Evolutionary conservation across 2,329 filamentous ascomycete species (phyloP).

Genomic region (Epicoccum nigrum): DNA sequence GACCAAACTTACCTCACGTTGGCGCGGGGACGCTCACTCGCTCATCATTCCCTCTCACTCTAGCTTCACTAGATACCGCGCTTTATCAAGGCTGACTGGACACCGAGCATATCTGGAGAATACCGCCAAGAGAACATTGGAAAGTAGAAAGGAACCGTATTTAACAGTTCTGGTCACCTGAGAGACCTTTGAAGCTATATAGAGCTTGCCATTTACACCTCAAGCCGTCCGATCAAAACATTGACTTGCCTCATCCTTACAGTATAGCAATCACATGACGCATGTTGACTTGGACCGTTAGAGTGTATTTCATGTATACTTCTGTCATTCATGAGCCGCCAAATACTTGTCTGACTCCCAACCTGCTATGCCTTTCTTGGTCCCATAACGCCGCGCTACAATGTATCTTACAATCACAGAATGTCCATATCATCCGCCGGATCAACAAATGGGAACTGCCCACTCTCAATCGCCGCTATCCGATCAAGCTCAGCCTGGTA

Average conservation of each 20-base stretch:
- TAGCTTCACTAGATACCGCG: too few species aligned
- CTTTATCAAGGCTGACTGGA: too few species aligned
- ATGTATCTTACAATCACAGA: constrained; percentile 32
- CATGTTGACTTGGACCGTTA: too few species aligned
- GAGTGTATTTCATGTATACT: not conserved
- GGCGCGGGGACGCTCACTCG: constrained; percentile 1
- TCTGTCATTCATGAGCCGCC: not conserved
- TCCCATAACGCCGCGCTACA: constrained; percentile 31
- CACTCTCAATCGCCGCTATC: constrained; percentile 84
- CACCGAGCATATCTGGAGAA: too few species aligned
- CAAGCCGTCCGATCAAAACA: too few species aligned
- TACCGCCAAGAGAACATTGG: too few species aligned
- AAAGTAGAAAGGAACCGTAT: too few species aligned
- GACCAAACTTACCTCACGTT: not conserved
- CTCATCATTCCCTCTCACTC: not conserved
- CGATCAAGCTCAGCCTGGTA: constrained; percentile 91
- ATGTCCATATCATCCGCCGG: constrained; percentile 46
- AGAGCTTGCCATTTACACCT: too few species aligned
- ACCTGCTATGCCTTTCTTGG: not conserved
- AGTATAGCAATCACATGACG: too few species aligned
- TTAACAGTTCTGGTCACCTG: too few species aligned
- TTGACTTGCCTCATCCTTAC: too few species aligned
- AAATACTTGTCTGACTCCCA: constrained; percentile 2
- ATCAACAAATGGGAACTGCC: constrained; percentile 78
- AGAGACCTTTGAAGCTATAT: too few species aligned